Conservation (phyloP, 495 filamentous ascomycete species). For the Penicillium paxilli region DNA sequence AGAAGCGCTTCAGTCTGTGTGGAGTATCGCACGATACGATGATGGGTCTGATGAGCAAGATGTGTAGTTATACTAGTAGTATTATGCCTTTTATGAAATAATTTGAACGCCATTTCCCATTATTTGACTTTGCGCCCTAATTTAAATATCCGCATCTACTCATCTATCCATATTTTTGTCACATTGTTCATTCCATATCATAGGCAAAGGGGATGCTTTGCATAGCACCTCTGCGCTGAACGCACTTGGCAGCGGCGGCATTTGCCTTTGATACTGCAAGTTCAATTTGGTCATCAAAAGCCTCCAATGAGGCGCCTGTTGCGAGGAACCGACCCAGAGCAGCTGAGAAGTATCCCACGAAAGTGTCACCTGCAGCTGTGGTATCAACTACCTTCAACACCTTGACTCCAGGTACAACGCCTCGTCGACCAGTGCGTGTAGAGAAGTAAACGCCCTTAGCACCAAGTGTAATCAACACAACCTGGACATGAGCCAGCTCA, state of each 20-base stretch:
- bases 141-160: neutral
- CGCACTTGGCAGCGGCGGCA: slow-evolving; percentile 24
- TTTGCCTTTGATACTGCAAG: slow-evolving; percentile 19
- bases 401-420: slow-evolving; percentile 49
- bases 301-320: slow-evolving; percentile 8
- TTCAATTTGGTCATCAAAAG: slow-evolving; percentile 21
- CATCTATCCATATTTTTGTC: neutral
- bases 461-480: slow-evolving; percentile 76
- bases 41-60: slow-evolving; percentile 20
- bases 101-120: neutral
- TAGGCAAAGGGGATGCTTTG: slow-evolving; percentile 29
- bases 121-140: neutral
- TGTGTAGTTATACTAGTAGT: neutral
- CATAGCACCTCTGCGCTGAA: slow-evolving; percentile 23
- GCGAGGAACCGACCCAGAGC: slow-evolving; percentile 22
- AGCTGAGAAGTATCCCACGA: slow-evolving; percentile 54
- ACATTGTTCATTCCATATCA: slow-evolving; percentile 13
- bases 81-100: slow-evolving; percentile 10
- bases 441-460: slow-evolving; percentile 62
- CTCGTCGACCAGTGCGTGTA: slow-evolving; percentile 28
- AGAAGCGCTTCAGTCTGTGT: slow-evolving; percentile 10
- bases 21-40: slow-evolving; percentile 25
- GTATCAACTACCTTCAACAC: slow-evolving; percentile 74
- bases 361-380: slow-evolving; percentile 85
- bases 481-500: slow-evolving; percentile 55